Base-by-base conservation (phyloP, 768 basidiomycete species). In the Amanita molliuscula region DNA sequence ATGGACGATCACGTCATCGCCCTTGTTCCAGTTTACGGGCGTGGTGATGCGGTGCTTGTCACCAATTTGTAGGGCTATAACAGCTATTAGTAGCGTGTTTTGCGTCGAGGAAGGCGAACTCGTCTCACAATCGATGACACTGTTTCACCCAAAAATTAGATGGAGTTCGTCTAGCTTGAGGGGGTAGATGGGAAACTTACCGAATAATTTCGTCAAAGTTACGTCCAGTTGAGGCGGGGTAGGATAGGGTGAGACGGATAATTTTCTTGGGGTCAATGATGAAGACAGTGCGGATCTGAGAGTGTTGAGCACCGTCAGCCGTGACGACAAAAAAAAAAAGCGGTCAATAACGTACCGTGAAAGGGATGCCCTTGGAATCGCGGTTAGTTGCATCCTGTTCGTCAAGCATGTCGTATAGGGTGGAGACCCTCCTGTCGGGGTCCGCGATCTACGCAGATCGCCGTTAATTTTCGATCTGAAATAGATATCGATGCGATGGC, bases 231-330 rank as follows among this genome's bases (percentile, higher is more conserved):
- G 91, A 84, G 44, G 95, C 94, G 52, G 96, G 96, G 73, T 98
- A 98, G 23, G 91, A 71, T 56, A 99, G 59, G 13, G 81, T 88
- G 59, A 96, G 71, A 54, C 95, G 88, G 63, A 99, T 96, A 59
- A 81, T 76, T 72, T 96, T 92, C 71, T 90, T 91, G 40, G 96
- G 94, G 71, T 99, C 96, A 61, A 99, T 91, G 56, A 99, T 72
- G 68, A 95, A 99, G 53, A 99, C 96, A 6, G 92, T 96, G 53
- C 96, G 86, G 68, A 99, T 81, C 85, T 89, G 50, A 37, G 2
- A 43, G 36, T 11, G 36, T 36, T 35, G 10, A 2, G n/a, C n/a
- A n/a, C n/a, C n/a, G n/a, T 59, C 33, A 48, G 42, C 23, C 34
- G 6, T 4, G 4, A 26, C 1, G 25, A 26, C 6, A 4, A 26